Evolutionary conservation across 257 asterid genomes (phyloP), one percentile per base, ranked within the genome.

Genomic region (Scutellaria baicalensis): DNA sequence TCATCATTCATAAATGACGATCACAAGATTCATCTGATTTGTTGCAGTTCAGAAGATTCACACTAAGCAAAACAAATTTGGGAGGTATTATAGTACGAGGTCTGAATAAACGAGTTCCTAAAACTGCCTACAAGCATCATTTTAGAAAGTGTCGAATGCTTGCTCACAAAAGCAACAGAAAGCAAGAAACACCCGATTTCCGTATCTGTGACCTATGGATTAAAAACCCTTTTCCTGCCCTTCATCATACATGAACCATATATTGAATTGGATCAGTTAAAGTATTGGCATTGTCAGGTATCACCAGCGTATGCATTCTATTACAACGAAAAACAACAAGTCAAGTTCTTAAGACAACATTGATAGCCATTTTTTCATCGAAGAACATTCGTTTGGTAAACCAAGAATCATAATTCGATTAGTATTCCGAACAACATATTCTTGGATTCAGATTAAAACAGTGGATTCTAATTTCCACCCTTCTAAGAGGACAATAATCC

Each of bases 401-500:
- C 51, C 63, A 18, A 35, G 11, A 50, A 20, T 4, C 11, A 20
- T 11, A 38, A 66, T 12, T 6, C 8, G 16, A 45, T 51, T 40
- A 63, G 61, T 54, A 47, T 20, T 3, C 23, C 21, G 35, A 27
- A 27, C 4, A 27, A 27, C 5, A 4, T 27, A 1, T 27, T 27
- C 4, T 27, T 27, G 3, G 33, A 27, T 4, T 27, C 33, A 1
- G 33, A 27, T 27, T 27, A 27, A 27, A 27, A 27, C 33, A 27
- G 33, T 27, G 33, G 33, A 27, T 27, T 27, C 33, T 27, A 5
- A 27, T 27, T 27, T 52, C 59, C 35, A 23, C 33, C 33, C 4
- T 27, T 27, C 4, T 27, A 27, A 27, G 33, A 6, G 23, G 23
- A 42, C 77, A 75, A 70, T 70, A 75, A 71, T 75, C 52, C 42